A percentile compares a stretch with the other conserved stretches of the same genome.
phyloP scores from a whole-genome alignment of 805 yeast genomes.

The Candida ficus region DNA sequence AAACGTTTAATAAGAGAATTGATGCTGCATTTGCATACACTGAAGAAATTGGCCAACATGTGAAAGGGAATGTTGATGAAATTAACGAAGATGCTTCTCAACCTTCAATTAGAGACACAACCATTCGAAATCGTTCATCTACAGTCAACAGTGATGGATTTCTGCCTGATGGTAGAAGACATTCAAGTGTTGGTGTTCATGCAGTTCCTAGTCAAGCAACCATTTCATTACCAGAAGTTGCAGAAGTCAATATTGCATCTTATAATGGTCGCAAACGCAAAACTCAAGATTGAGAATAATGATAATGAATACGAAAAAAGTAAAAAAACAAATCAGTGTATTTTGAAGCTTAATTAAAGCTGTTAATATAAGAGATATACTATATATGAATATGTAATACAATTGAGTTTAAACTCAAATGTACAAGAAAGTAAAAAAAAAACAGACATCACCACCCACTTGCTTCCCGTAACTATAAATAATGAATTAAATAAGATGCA shows the following conservation, averaged over 20 bases:
- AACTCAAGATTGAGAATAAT: slow-evolving; percentile 4
- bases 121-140: too few species aligned
- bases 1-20: slow-evolving; percentile 13
- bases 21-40: slow-evolving; percentile 10
- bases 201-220: slow-evolving; percentile 4
- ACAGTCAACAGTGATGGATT: not conserved
- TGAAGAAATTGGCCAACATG: slow-evolving; percentile 3
- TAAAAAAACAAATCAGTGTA: not conserved
- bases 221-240: slow-evolving; percentile 8
- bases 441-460: too few species aligned
- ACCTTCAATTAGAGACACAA: not conserved
- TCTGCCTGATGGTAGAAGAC: slow-evolving; percentile 8
- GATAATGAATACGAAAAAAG: not conserved
- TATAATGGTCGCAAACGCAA: slow-evolving; percentile 8
- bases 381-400: slow-evolving; percentile 1
- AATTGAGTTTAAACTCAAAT: not conserved
- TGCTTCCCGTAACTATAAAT: slow-evolving; percentile 1
- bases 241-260: slow-evolving; percentile 8
- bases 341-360: not conserved
- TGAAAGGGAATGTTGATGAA: not conserved
- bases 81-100: not conserved
- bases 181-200: slow-evolving; percentile 4
- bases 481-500: slow-evolving; percentile 4
- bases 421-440: not conserved
- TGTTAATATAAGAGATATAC: not conserved